Conservation (phyloP, 2,329 filamentous ascomycete species). For the Fusarium acutatum region DNA sequence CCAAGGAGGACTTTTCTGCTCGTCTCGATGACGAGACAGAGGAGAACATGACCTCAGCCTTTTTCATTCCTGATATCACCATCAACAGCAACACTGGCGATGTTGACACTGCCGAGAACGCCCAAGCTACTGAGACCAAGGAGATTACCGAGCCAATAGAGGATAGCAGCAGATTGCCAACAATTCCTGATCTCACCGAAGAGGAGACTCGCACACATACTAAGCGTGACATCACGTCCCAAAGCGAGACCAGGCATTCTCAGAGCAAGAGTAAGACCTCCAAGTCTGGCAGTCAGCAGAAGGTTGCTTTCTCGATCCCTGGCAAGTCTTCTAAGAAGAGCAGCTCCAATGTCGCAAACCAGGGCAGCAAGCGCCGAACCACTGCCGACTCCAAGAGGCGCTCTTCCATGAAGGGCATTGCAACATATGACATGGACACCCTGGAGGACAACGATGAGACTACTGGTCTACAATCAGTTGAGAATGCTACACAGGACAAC, state of each 20-base stretch:
- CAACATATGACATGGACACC: constrained; percentile 37
- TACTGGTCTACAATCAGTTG: constrained; percentile 46
- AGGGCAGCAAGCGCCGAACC: constrained; percentile 53
- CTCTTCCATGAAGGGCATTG: constrained; percentile 32
- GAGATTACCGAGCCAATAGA: constrained; percentile 47
- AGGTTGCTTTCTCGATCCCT: constrained; percentile 54
- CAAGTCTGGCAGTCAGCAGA: constrained; percentile 44
- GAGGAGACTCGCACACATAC: constrained; percentile 41
- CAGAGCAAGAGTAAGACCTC: constrained; percentile 41
- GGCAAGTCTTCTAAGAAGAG: constrained; percentile 45
- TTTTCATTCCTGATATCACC: constrained; percentile 67
- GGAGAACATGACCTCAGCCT: constrained; percentile 67
- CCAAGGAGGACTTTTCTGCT: constrained; percentile 49
- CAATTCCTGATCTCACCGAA: constrained; percentile 42
- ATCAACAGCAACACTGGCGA: constrained; percentile 52
- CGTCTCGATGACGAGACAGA: constrained; percentile 50
- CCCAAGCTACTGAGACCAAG: constrained; percentile 46
- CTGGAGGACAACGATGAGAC: constrained; percentile 48
- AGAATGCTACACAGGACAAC: constrained; percentile 48
- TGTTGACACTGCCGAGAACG: constrained; percentile 37
- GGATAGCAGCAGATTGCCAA: constrained; percentile 43
- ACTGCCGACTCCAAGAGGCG: constrained; percentile 35
- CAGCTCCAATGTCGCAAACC: constrained; percentile 49
- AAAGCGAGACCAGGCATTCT: constrained; percentile 43
- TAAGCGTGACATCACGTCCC: constrained; percentile 42